These are phyloP conservation scores for Colletotrichum tamarilloi DNA, from an alignment of 2,329 filamentous ascomycete genomes.

Conservation along the genomic window DNA sequence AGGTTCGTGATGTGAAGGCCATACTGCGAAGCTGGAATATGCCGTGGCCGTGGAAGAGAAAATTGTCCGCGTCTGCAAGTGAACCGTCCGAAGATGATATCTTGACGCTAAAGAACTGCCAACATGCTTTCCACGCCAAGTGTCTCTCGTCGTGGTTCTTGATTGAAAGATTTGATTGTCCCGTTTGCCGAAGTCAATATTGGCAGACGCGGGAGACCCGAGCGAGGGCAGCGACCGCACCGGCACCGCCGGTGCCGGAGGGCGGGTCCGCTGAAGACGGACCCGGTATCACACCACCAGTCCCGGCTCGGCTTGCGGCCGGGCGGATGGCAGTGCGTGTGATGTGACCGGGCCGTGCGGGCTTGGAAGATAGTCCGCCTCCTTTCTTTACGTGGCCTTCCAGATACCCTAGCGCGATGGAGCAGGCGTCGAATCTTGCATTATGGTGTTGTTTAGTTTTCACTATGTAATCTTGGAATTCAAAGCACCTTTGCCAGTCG, in stretches of 20 bases:
- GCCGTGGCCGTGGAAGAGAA: slow-evolving; percentile 9
- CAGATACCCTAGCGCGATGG: background rate
- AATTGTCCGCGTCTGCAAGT: background rate
- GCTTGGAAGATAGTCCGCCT: background rate
- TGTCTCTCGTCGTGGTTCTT: slow-evolving; percentile 54
- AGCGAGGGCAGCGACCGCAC: slow-evolving; percentile 13
- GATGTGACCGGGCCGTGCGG: background rate
- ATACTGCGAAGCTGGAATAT: background rate
- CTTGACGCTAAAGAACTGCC: slow-evolving; percentile 49
- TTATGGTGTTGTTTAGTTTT: too few species aligned
- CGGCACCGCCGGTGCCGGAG: slow-evolving; percentile 12
- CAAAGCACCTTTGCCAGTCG: too few species aligned
- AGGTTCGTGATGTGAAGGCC: background rate
- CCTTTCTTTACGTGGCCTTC: background rate
- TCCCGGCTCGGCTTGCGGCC: background rate
- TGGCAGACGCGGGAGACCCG: slow-evolving; percentile 39
- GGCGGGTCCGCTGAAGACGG: slow-evolving; percentile 1
- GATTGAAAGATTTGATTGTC: slow-evolving; percentile 49
- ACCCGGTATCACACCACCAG: slow-evolving; percentile 2
- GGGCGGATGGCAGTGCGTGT: background rate
- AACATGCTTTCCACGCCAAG: slow-evolving; percentile 52
- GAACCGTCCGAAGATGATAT: slow-evolving; percentile 44
- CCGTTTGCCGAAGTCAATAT: slow-evolving; percentile 50
- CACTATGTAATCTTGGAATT: too few species aligned
- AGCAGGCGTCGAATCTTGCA: too few species aligned